Conservation (phyloP, 2,329 filamentous ascomycete species). For the Fusarium sororula region DNA sequence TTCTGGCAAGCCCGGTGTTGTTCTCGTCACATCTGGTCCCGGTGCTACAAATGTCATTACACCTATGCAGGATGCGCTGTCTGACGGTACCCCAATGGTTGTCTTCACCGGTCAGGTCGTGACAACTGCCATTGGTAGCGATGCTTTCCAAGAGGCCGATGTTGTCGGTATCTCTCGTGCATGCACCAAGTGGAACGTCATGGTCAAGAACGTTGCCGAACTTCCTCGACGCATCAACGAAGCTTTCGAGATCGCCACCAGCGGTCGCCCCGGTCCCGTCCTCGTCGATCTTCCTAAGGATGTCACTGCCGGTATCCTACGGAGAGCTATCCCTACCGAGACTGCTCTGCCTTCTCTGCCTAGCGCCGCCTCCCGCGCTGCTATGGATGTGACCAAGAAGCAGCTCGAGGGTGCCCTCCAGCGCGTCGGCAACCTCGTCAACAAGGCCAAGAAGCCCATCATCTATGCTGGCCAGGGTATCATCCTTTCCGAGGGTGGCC, state of each 20-base stretch:
- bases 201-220: constrained; percentile 89
- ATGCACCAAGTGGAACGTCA: constrained; percentile 94
- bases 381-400: constrained; percentile 72
- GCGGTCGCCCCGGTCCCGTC: constrained; percentile 91
- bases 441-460: constrained; percentile 90
- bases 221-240: constrained; percentile 94
- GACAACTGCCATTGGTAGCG: neutral
- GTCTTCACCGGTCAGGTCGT: neutral
- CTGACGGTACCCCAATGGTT: neutral
- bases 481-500: constrained; percentile 80
- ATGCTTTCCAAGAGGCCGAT: constrained; percentile 76
- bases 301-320: constrained; percentile 85
- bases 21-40: constrained; percentile 94
- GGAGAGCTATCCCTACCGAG: constrained; percentile 81
- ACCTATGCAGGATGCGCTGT: constrained; percentile 53
- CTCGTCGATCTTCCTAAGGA: constrained; percentile 97
- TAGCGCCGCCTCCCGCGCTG: constrained; percentile 85
- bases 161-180: constrained; percentile 87
- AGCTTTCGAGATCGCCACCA: constrained; percentile 97
- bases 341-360: constrained; percentile 81
- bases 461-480: constrained; percentile 96
- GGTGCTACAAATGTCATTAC: constrained; percentile 89
- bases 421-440: constrained; percentile 84
- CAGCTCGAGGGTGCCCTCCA: constrained; percentile 78
- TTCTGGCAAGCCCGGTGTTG: constrained; percentile 92